phyloP scores from a whole-genome alignment of 176 grass and related monocot genomes.

The Aechmea fasciata region DNA sequence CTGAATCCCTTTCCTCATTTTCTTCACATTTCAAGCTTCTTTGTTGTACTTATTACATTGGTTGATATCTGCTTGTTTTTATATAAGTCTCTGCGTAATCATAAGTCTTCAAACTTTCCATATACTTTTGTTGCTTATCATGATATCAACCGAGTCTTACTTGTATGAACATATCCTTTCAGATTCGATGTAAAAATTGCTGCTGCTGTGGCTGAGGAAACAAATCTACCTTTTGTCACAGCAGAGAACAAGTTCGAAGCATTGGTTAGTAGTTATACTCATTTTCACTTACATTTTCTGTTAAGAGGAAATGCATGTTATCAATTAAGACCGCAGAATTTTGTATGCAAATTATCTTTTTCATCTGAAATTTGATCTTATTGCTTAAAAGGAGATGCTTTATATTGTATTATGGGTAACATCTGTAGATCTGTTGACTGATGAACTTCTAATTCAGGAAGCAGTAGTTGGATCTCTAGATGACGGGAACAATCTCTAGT shows the following conservation, averaged over 20 bases:
- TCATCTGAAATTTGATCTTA: background rate
- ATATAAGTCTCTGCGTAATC: too few relatives aligned
- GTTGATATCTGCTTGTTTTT: too few relatives aligned
- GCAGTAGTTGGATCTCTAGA: too few relatives aligned
- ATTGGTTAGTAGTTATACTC: constrained; percentile 47
- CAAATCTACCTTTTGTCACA: constrained; percentile 73
- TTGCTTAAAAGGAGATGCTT: background rate
- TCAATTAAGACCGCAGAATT: too few relatives aligned
- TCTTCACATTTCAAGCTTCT: too few relatives aligned
- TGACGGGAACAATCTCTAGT: too few relatives aligned
- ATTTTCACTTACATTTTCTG: background rate
- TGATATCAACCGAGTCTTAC: background rate
- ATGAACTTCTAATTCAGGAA: too few relatives aligned
- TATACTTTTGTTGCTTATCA: too few relatives aligned
- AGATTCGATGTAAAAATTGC: constrained; percentile 99
- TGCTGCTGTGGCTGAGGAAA: constrained; percentile 78
- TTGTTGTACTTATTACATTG: too few relatives aligned
- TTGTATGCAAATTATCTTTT: too few relatives aligned
- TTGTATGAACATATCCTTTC: constrained; percentile 14
- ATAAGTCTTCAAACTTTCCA: too few relatives aligned
- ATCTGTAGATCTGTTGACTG: background rate
- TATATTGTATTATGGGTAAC: background rate
- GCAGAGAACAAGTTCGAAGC: constrained; percentile 99
- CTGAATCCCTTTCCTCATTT: too few relatives aligned
- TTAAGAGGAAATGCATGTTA: background rate